Evolutionary conservation across 2,329 filamentous ascomycete species (phyloP), one percentile per base, ranked within the genome.

Genomic region (Cercospora canescens): DNA sequence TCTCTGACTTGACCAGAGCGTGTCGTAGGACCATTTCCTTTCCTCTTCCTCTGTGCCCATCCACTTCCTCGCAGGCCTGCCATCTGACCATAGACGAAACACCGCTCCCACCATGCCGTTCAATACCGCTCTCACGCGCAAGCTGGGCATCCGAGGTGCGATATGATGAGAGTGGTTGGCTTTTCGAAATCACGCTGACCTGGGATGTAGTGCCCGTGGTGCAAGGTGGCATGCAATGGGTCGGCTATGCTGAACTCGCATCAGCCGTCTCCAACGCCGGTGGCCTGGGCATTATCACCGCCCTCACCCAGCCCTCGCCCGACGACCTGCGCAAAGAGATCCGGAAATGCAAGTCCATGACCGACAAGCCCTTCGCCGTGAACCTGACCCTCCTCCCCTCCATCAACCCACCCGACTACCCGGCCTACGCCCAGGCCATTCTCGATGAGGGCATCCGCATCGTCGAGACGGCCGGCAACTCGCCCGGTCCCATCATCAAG

Each of bases 241-340:
- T 94, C 69, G 92, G 92, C 65, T 93, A 92, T 74, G 92, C 92
- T 60, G 90, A 92, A 79, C 83, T 93, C 74, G 90, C 90, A 66
- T 85, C 89, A 48, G 90, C 90, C 69, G 90, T 93, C 69, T 90
- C 87, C 76, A 92, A 93, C 79, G 90, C 91, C n/a, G 92, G 92
- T 71, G 92, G 91, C 56, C 84, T 95, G 62, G 92, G 92, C 75
- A 89, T 95, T 76, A 86, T 95, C 79, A 95, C 92, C 32, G 92
- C 91, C 56, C 89, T 98, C 76, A 98, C 96, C 62, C 96, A 96
- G 86, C 92, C 95, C 35, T 91, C 91, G 16, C 94, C 95, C 56
- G 92, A 93, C 79, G 93, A 92, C 77, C 89, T 99, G 64, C 93
- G 94, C 79, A 91, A 92, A 76, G 95, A 99, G 83, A 99, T 99